Conservation (phyloP, 805 yeast species). For the Pichia sporocuriosa region DNA sequence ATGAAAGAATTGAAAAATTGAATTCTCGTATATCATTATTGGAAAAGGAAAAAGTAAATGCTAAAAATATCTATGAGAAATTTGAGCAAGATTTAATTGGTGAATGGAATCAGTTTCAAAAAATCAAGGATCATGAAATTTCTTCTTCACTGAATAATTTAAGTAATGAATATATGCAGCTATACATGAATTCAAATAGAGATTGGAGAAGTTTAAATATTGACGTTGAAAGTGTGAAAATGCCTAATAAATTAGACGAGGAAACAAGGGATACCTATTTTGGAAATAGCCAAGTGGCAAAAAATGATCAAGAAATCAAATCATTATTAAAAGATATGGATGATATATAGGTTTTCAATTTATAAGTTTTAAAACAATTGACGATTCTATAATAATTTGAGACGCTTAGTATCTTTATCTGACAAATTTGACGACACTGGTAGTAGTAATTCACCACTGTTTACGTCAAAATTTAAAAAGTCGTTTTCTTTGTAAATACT, state of each 20-base stretch:
- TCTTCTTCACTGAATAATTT: conserved; percentile 62
- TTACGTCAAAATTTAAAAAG: conserved; percentile 20
- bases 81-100: conserved; percentile 40
- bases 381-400: too few species aligned
- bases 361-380: too few species aligned
- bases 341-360: too few species aligned
- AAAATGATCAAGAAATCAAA: conserved; percentile 23
- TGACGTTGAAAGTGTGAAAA: conserved; percentile 7
- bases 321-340: conserved; percentile 10
- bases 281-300: conserved; percentile 22
- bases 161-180: conserved; percentile 69
- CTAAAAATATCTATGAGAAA: conserved; percentile 39
- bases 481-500: conserved; percentile 21
- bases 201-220: conserved; percentile 51
- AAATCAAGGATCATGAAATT: conserved; percentile 71
- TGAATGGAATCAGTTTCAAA: conserved; percentile 65
- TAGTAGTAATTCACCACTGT: conserved; percentile 3
- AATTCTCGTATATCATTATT: conserved; percentile 33
- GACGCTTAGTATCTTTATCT: too few species aligned
- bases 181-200: conserved; percentile 59
- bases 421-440: too few species aligned
- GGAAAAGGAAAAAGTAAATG: conserved; percentile 38
- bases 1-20: conserved; percentile 38
- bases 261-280: conserved; percentile 19
- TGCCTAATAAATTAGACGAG: conserved; percentile 18